Evolutionary conservation across 305 asterid genomes (phyloP).

Genomic region (Rubia occidens): DNA sequence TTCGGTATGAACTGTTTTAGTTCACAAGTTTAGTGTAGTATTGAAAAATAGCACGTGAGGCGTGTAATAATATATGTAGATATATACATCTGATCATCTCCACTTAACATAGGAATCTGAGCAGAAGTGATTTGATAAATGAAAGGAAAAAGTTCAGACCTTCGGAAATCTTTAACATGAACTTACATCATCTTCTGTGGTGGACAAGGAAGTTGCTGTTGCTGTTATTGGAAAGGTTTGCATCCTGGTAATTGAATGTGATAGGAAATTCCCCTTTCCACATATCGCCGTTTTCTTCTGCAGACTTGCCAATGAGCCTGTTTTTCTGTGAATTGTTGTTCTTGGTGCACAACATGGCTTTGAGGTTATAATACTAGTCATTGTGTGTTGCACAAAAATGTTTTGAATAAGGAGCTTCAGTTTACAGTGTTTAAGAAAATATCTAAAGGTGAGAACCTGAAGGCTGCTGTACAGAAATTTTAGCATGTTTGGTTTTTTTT

Average conservation of each 20-base stretch:
- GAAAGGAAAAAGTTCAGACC: neutral
- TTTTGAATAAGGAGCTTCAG: neutral
- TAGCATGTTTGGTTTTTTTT: neutral
- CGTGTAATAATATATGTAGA: neutral
- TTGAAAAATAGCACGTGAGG: neutral
- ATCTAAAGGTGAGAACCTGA: constrained; percentile 17
- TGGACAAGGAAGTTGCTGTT: constrained; percentile 2
- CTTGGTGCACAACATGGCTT: constrained; percentile 25
- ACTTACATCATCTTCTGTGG: constrained; percentile 11
- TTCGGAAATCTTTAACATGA: neutral
- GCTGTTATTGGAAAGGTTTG: constrained; percentile 30
- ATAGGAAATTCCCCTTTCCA: constrained; percentile 13
- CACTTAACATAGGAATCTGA: neutral
- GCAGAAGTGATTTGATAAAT: neutral
- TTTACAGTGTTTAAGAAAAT: neutral
- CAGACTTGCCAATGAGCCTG: constrained; percentile 9
- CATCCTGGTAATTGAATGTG: constrained; percentile 12
- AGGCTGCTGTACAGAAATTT: neutral
- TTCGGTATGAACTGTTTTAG: too few species aligned
- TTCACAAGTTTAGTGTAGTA: neutral
- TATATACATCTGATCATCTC: neutral
- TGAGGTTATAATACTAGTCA: constrained; percentile 29
- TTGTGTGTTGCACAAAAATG: constrained; percentile 9
- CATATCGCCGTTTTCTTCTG: constrained; percentile 13
- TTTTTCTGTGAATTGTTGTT: constrained; percentile 19